Evolutionary conservation across 1,139 yeast species (phyloP), one percentile per base, ranked within the genome.

Genomic region (Taiozyma sp.): DNA sequence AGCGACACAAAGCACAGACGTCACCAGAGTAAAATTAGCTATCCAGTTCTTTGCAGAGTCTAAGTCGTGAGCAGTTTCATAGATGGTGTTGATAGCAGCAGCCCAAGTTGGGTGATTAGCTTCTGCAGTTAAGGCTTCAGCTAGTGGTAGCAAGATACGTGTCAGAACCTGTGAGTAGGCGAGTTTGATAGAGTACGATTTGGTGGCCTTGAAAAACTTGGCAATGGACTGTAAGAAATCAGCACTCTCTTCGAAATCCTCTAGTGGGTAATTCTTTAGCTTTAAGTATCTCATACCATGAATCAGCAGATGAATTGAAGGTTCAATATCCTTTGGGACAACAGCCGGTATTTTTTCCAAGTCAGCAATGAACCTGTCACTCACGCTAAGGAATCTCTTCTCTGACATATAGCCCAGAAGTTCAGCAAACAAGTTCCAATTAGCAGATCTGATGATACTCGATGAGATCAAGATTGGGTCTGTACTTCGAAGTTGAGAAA

Each of bases 31-130:
- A 47, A 88, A 78, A 1, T 91, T 82, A 43, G 81, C 77, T 6
- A 81, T 78, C 96, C 97, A 90, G 50, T 79, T 79, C 59, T 80
- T 82, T 42, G 73, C 71, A 19, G 66, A 56, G 32, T 74, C 71
- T 43, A 77, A 60, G 46, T 72, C 67, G 13, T 65, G 68, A 34
- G 74, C 66, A 2, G 85, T 81, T 14, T 76, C 68, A 63, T 79
- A 85, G 3, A 90, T 79, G 21, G 73, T 68, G 35, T 79, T 79
- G 50, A 89, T 79, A 0, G 97, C 95, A 47, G 83, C 87, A 0
- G 85, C 84, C 99, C 99, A 95, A 0, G 87, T 82, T 3, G 99
- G 99, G 66, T 90, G 96, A 62, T 95, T 93, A 1, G 90, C 90
- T 65, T 95, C 99, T 0, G 97, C 99, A 0, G 97, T 88, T 37